Evolutionary conservation across 1,139 yeast genomes (phyloP), one percentile per base, ranked within the genome.

Genomic region (Saccharomyces hybrid): DNA sequence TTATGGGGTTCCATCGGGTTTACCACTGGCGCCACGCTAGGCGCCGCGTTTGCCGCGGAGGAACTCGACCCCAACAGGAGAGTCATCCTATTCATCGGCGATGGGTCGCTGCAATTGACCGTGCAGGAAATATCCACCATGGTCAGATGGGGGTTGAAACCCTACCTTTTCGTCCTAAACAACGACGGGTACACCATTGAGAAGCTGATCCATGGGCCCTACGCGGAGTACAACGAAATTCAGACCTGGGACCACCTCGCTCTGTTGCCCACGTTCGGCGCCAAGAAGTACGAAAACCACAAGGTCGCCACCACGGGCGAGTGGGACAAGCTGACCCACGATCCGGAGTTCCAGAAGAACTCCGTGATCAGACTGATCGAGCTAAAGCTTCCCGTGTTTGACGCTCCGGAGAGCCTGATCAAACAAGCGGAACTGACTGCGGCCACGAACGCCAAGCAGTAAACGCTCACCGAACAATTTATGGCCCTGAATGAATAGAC

Each of bases 191-290:
- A 19, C 23, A 19, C 23, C 23, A 19, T 19, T 19, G 23, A 19
- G 23, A 19, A 19, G 23, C 4, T 19, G 23, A 19, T 19, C 4
- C 23, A 19, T 3, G 23, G 23, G 14, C 34, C n/a, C 16, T 3
- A 75, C 48, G 93, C 95, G 48, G 70, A 77, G 51, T 88, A 88
- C 76, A 88, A 88, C 71, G 87, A 85, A 66, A 83, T 88, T 66
- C 95, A 88, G 73, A 78, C 83, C 60, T 88, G 96, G 96, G 79
- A 86, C 69, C 88, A 88, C 75, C 77, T 80, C 71, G 77, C 78
- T 56, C 70, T 88, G 61, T 77, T 88, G 69, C 84, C 84, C 55
- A 73, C 86, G 53, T 88, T 88, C 75, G 86, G 85, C 69, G 89
- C 90, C 61, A 78, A 77, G 67, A 77, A 70, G 61, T 72, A 70